Evolutionary conservation across 306 rosid genomes (phyloP).

Genomic region (Leucaena leucocephala): DNA sequence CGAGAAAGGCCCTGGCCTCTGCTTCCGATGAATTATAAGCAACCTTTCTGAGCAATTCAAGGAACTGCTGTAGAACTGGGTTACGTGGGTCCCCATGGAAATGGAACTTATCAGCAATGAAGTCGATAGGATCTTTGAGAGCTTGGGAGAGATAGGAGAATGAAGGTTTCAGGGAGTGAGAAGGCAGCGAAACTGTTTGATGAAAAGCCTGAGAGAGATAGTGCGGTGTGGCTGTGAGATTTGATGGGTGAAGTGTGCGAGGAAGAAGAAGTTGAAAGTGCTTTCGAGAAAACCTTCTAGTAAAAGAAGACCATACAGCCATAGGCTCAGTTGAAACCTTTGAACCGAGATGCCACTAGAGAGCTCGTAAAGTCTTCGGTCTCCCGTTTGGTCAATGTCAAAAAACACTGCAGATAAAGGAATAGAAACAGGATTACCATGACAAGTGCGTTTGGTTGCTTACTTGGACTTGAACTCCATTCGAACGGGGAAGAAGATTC

Average conservation of each 20-base stretch:
- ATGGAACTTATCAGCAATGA: conserved; percentile 33
- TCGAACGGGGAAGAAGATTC: neutral
- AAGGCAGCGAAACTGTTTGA: conserved; percentile 55
- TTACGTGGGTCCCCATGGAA: conserved; percentile 27
- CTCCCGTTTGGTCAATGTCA: neutral
- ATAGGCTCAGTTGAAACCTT: conserved; percentile 26
- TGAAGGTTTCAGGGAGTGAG: conserved; percentile 27
- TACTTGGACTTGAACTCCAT: too few species aligned
- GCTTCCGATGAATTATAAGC: conserved; percentile 48
- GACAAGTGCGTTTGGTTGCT: too few species aligned
- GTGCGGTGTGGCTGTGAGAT: neutral
- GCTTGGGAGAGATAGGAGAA: conserved; percentile 34
- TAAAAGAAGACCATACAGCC: conserved; percentile 49
- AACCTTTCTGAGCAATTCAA: conserved; percentile 49
- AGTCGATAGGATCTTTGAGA: conserved; percentile 36
- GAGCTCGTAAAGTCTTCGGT: neutral
- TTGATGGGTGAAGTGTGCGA: neutral
- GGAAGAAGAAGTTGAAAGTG: conserved; percentile 33
- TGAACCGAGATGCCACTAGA: too few species aligned
- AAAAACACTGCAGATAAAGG: neutral
- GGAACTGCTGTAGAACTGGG: conserved; percentile 47
- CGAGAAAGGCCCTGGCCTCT: conserved; percentile 51
- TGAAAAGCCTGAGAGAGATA: conserved; percentile 57
- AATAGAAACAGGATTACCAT: neutral
- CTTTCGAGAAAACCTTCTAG: conserved; percentile 41